Conservation (phyloP, 345 rosid species). For the Salix caprea region DNA sequence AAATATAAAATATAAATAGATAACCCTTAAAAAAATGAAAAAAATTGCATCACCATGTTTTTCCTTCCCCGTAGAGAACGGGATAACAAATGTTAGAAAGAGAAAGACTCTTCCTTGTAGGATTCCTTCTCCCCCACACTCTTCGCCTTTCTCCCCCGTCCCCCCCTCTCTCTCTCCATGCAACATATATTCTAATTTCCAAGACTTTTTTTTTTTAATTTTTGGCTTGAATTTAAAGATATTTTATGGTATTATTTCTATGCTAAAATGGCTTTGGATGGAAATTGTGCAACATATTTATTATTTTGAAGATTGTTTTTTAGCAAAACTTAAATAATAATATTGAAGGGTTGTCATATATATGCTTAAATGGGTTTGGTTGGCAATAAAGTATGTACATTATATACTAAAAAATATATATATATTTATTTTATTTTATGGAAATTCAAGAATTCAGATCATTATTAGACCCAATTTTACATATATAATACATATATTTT, state of each 20-base stretch:
- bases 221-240: neutral
- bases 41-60: slow-evolving; percentile 23
- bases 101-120: slow-evolving; percentile 31
- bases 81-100: slow-evolving; percentile 42
- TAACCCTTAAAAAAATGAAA: neutral
- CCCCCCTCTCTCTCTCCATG: neutral
- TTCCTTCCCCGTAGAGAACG: slow-evolving; percentile 62
- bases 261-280: neutral
- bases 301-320: neutral
- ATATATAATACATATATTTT: neutral
- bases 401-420: too few species aligned
- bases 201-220: neutral
- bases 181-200: neutral
- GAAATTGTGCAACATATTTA: neutral
- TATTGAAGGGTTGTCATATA: too few species aligned
- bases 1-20: neutral
- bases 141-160: slow-evolving; percentile 7
- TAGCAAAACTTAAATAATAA: too few species aligned
- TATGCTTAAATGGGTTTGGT: too few species aligned
- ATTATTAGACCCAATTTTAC: too few species aligned
- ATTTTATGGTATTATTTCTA: neutral
- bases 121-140: slow-evolving; percentile 45
- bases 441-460: neutral
- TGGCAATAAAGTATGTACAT: too few species aligned
- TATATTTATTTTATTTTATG: too few species aligned